phyloP scores from a whole-genome alignment of 768 basidiomycete genomes.

The Leucocoprinus leucothites region DNA sequence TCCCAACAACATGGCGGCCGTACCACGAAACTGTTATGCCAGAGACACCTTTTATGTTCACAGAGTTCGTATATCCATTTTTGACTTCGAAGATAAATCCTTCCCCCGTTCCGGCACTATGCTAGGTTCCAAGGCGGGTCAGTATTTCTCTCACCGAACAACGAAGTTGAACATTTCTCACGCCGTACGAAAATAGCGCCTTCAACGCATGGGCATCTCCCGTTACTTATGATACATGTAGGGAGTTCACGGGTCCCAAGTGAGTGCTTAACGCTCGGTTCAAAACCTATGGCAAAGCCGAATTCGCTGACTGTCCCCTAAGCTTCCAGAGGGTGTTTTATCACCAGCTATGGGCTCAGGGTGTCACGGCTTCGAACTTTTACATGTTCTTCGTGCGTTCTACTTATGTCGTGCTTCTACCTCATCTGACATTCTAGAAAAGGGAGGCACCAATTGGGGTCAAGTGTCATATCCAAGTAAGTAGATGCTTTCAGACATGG shows the following conservation, averaged over 20 bases:
- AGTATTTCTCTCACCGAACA: background rate
- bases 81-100: background rate
- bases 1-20: background rate
- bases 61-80: background rate
- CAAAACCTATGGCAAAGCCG: no score
- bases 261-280: background rate
- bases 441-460: constrained; percentile 1
- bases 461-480: background rate
- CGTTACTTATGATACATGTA: background rate
- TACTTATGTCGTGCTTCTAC: background rate
- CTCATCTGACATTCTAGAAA: background rate
- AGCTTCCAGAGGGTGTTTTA: background rate
- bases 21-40: constrained; percentile 3
- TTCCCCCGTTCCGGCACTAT: background rate
- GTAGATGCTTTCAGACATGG: background rate
- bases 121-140: background rate
- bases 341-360: background rate
- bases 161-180: background rate
- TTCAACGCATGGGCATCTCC: background rate
- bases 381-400: constrained; percentile 4
- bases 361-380: background rate
- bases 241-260: constrained; percentile 3
- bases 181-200: background rate
- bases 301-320: background rate
- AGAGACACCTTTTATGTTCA: background rate